Evolutionary conservation across 2,329 filamentous ascomycete species (phyloP), one percentile per base, ranked within the genome.

Genomic region (Colletotrichum kahawae): DNA sequence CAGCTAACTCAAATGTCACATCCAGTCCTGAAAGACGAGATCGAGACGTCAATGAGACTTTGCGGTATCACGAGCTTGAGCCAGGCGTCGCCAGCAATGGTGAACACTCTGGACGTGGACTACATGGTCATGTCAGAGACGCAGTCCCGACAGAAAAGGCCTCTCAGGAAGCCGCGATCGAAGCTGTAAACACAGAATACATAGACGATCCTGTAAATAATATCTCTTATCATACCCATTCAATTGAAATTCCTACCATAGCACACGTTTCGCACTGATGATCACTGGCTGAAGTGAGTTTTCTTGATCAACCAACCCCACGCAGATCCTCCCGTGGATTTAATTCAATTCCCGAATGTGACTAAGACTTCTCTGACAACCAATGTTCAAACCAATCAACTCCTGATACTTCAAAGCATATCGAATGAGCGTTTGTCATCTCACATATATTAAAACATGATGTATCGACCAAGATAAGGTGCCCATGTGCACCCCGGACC

Each of bases 61-160:
- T 78, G 78, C 0, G 82, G 82, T 2, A 73, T 82, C 1, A 83
- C 80, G 0, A 80, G 79, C 29, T 59, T 83, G 1, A 78, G 81
- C 2, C 78, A 83, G 29, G 80, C 79, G 1, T 79, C 78, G 0
- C 78, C 81, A 7, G 78, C 75, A 0, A 74, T 83, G 63, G 80
- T 83, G 4, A 83, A 83, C 56, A 83, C 82, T 0, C n/a, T 79
- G 33, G 82, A 82, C 18, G 66, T 83, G 18, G 80, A 83, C 16
- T 77, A 83, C 36, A 70, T 83, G 70, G 82, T 83, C 4, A 63
- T 69, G 60, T 74, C 69, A 1, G 76, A 70, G 43, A 27, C 60
- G n/a, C 63, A 54, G 8, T 63, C 68, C 2, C 24, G 68, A 18
- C 68, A 57, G 14, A 71, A 67, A 43, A 63, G 9, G 9, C 56